A percentile compares a stretch with the other conserved stretches of the same genome.
These are phyloP conservation scores for Hirsutella thompsonii DNA, from an alignment of 2,329 filamentous ascomycete species.

Conservation along the genomic window DNA sequence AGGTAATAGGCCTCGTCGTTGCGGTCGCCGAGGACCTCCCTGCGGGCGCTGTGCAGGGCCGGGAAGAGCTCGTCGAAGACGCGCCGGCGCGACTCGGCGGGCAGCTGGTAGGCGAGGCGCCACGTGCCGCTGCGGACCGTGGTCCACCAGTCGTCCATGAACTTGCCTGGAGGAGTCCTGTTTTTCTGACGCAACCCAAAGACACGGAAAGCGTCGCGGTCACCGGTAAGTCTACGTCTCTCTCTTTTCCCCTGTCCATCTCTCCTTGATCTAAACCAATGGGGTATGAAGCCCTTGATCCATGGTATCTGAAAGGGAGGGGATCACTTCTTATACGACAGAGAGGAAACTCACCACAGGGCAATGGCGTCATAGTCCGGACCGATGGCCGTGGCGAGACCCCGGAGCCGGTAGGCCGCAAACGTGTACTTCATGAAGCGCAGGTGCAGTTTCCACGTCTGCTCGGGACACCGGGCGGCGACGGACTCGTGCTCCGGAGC, in stretches of 20 bases:
- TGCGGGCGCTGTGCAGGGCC: constrained; percentile 60
- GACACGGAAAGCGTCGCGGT: not conserved
- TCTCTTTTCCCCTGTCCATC: no score
- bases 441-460: constrained; percentile 65
- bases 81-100: constrained; percentile 55
- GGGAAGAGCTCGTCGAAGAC: constrained; percentile 71
- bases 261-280: no score
- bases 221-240: not conserved
- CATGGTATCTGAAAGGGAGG: not conserved
- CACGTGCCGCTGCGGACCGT: constrained; percentile 64
- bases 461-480: constrained; percentile 45
- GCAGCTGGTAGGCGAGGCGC: constrained; percentile 63
- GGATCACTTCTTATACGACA: not conserved
- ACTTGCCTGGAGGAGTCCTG: constrained; percentile 64
- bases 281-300: no score
- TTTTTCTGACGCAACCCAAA: not conserved
- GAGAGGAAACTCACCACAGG: constrained; percentile 50
- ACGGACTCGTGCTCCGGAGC: constrained; percentile 45
- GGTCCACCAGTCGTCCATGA: constrained; percentile 62
- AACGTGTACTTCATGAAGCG: constrained; percentile 67
- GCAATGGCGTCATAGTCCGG: constrained; percentile 66
- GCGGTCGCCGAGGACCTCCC: constrained; percentile 51
- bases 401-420: constrained; percentile 62
- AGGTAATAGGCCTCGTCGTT: constrained; percentile 67
- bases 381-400: constrained; percentile 62